These are phyloP conservation scores for Apophysomyces variabilis DNA, from an alignment of 371 early-diverging fungal genomes.

Conservation along the genomic window DNA sequence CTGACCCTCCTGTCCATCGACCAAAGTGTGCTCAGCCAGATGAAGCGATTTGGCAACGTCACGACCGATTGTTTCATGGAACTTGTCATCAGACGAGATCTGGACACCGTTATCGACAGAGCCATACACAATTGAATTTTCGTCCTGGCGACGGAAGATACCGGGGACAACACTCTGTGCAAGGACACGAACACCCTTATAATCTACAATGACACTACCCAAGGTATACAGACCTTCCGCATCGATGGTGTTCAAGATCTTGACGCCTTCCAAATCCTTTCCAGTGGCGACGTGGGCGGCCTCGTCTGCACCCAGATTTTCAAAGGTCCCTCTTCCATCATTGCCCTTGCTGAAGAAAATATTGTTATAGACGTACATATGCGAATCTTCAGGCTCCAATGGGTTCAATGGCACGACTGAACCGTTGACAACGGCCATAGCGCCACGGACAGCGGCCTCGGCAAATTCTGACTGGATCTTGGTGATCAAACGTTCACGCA, in stretches of 20 bases:
- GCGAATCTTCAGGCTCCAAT: conserved; percentile 71
- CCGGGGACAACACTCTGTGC: conserved; percentile 95
- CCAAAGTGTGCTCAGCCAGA: conserved; percentile 75
- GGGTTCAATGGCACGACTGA: conserved; percentile 85
- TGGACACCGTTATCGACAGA: conserved; percentile 83
- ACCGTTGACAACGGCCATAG: conserved; percentile 83
- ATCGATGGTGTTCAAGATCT: conserved; percentile 77
- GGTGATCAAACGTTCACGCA: conserved; percentile 83
- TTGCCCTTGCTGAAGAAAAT: conserved; percentile 94
- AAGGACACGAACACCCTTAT: conserved; percentile 87
- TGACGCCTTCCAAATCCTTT: conserved; percentile 93
- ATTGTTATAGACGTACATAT: conserved; percentile 94
- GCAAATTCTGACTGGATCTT: conserved; percentile 90
- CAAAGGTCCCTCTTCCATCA: conserved; percentile 87
- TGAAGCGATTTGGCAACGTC: conserved; percentile 81
- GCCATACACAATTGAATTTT: conserved; percentile 86
- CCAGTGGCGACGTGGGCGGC: conserved; percentile 93
- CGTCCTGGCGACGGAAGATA: conserved; percentile 78
- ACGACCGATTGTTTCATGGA: conserved; percentile 76
- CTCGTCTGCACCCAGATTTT: conserved; percentile 84
- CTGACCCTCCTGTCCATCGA: conserved; percentile 68
- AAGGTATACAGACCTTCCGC: conserved; percentile 80
- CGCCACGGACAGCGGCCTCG: conserved; percentile 88
- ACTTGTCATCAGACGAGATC: conserved; percentile 70
- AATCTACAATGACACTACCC: conserved; percentile 91